Percentiles rank a stretch among this genome's conserved stretches.
phyloP scores from a whole-genome alignment of 345 rosid species.

The Gossypioides kirkii region DNA sequence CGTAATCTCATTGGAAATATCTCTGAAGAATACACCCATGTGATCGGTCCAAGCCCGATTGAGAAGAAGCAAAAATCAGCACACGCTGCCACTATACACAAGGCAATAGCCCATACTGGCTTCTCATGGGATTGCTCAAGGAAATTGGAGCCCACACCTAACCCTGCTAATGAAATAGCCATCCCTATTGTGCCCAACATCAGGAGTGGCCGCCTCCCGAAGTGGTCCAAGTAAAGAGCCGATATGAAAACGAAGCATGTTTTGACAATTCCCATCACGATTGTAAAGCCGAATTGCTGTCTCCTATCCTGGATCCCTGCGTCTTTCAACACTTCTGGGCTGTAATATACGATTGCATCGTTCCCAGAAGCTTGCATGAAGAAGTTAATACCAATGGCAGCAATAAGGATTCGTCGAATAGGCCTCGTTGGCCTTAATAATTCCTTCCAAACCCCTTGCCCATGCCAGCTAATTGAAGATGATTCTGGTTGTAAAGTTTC shows the following conservation, averaged over 20 bases:
- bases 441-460: constrained; percentile 47
- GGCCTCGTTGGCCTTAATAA: constrained; percentile 29
- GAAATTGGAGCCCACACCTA: constrained; percentile 42
- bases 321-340: constrained; percentile 44
- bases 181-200: constrained; percentile 43
- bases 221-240: constrained; percentile 39
- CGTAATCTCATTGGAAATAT: constrained; percentile 60
- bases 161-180: constrained; percentile 32
- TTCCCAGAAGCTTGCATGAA: constrained; percentile 68
- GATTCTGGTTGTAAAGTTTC: neutral
- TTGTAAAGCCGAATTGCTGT: constrained; percentile 38
- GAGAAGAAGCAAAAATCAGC: constrained; percentile 56
- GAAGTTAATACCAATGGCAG: constrained; percentile 53
- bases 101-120: constrained; percentile 35
- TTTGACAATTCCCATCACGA: constrained; percentile 49
- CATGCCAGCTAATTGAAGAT: constrained; percentile 18
- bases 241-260: constrained; percentile 35
- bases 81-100: constrained; percentile 36
- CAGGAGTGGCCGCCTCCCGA: constrained; percentile 44
- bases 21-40: constrained; percentile 85
- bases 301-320: constrained; percentile 32
- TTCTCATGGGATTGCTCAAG: constrained; percentile 24
- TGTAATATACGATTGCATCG: constrained; percentile 53
- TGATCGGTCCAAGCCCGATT: constrained; percentile 74
- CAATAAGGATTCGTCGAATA: constrained; percentile 34